Evolutionary conservation across 2,329 filamentous ascomycete genomes (phyloP).

Genomic region (Colletotrichum costaricense): DNA sequence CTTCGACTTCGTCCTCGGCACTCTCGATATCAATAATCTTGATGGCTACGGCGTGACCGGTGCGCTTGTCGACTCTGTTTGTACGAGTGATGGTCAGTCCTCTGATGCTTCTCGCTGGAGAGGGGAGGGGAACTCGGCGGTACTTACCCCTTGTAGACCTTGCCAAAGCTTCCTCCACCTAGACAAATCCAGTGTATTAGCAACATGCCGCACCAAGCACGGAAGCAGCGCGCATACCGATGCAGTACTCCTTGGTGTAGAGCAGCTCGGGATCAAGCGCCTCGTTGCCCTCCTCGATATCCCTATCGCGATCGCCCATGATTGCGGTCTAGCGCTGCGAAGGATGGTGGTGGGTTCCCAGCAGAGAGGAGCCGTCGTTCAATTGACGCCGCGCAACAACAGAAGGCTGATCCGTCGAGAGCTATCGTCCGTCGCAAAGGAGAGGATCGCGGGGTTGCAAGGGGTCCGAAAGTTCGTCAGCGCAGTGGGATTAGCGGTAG

Average conservation of each 20-base stretch:
- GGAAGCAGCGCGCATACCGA: constrained; percentile 65
- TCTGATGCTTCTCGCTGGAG: not conserved
- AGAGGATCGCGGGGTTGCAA: not conserved
- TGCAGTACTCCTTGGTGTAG: constrained; percentile 93
- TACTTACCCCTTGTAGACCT: constrained; percentile 93
- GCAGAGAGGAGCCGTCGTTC: not conserved
- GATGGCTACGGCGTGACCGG: constrained; percentile 94
- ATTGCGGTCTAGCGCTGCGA: constrained; percentile 31
- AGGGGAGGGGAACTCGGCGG: not conserved
- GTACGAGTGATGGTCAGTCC: constrained; percentile 32
- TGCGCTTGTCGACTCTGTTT: constrained; percentile 86
- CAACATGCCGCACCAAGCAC: constrained; percentile 1
- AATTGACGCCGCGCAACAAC: not conserved
- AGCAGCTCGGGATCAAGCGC: constrained; percentile 86
- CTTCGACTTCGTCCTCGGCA: constrained; percentile 98
- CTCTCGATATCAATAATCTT: constrained; percentile 99
- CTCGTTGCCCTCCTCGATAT: constrained; percentile 61
- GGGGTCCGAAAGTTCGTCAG: not conserved
- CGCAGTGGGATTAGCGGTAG: not conserved
- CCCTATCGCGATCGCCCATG: constrained; percentile 63
- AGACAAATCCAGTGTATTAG: constrained; percentile 33
- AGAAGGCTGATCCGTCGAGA: not conserved
- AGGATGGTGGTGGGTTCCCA: not conserved
- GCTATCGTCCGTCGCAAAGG: not conserved
- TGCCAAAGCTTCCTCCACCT: constrained; percentile 98